Conservation (phyloP, 2,329 filamentous ascomycete genomes). For the Cordyceps fumosorosea region DNA sequence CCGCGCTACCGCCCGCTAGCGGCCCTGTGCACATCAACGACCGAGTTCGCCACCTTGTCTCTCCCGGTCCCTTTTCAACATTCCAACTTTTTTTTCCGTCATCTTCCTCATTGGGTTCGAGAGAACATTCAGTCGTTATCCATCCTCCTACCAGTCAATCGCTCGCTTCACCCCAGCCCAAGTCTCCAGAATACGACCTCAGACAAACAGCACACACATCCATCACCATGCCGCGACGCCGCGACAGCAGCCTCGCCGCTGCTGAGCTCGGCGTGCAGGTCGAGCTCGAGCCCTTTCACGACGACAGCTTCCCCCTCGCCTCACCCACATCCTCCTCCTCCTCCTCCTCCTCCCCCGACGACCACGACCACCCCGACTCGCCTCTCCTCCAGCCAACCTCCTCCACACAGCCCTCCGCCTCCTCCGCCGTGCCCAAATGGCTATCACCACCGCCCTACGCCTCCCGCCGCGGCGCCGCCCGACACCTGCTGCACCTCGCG, state of each 20-base stretch:
- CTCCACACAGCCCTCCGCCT: background rate
- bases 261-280: background rate
- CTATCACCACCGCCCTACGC: constrained; percentile 1
- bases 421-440: constrained; percentile 10
- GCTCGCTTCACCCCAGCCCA: background rate
- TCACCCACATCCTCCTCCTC: no score
- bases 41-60: background rate
- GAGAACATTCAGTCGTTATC: background rate
- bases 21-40: background rate
- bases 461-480: background rate
- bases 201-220: background rate
- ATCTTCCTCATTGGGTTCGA: background rate
- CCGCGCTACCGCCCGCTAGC: background rate
- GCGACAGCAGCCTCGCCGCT: background rate
- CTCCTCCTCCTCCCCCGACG: background rate
- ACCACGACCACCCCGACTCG: constrained; percentile 2
- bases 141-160: background rate
- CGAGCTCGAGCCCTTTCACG: constrained; percentile 13
- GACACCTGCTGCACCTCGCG: background rate
- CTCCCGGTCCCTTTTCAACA: background rate
- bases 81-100: background rate
- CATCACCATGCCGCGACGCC: background rate
- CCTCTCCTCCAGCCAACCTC: background rate
- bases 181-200: background rate
- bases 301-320: background rate